Evolutionary conservation across 768 basidiomycete species (phyloP).

Genomic region (Tephrocybe sp.): DNA sequence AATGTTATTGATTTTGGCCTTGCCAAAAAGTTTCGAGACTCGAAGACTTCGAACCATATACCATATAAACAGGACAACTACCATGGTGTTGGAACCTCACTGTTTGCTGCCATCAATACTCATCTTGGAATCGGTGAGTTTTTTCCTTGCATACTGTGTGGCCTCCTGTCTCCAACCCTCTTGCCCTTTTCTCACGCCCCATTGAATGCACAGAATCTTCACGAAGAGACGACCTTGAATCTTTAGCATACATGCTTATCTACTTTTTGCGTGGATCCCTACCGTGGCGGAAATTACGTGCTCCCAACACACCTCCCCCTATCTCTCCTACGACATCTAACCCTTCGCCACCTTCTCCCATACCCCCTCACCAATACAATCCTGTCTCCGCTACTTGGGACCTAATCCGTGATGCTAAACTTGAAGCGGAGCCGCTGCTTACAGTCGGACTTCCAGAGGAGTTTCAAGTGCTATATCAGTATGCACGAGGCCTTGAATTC

Average conservation of each 20-base stretch:
- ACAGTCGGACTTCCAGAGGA: conserved; percentile 78
- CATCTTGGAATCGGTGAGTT: conserved; percentile 71
- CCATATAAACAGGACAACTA: conserved; percentile 72
- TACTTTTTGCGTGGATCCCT: conserved; percentile 77
- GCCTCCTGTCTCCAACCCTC: neutral
- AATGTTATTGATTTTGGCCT: conserved; percentile 93
- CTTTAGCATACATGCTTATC: conserved; percentile 78
- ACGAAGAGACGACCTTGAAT: conserved; percentile 77
- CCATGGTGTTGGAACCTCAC: conserved; percentile 76
- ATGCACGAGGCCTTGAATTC: conserved; percentile 79
- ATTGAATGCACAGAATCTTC: conserved; percentile 53
- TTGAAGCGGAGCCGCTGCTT: conserved; percentile 61
- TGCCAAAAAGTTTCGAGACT: conserved; percentile 73
- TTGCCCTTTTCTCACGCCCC: conserved; percentile 10
- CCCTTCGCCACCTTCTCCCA: conserved; percentile 12
- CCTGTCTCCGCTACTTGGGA: conserved; percentile 74
- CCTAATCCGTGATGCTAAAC: conserved; percentile 70
- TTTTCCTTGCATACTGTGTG: conserved; percentile 4
- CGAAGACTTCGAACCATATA: conserved; percentile 62
- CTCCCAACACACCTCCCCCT: conserved; percentile 35
- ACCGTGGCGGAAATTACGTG: conserved; percentile 76
- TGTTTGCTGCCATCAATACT: conserved; percentile 74
- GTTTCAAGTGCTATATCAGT: conserved; percentile 77
- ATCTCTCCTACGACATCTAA: conserved; percentile 19
- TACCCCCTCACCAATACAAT: conserved; percentile 34